Evolutionary conservation across 83 land plant species (phyloP), one percentile per base, ranked within the genome.

Genomic region (Picea abies): DNA sequence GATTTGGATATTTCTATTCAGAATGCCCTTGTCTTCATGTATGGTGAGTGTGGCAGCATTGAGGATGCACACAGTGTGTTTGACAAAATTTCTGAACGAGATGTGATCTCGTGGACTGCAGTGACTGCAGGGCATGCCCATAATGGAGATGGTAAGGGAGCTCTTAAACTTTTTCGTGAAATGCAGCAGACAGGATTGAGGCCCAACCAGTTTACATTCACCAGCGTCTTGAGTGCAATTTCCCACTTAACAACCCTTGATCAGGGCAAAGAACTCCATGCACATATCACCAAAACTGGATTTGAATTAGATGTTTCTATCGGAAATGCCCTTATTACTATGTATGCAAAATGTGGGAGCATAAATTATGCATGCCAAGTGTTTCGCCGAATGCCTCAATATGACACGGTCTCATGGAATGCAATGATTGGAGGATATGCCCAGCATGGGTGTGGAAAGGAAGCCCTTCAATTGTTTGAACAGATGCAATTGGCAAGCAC

Each of bases 311-410:
- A 78, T 61, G 29, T n/a, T 1, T 63, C 63, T 2, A 80, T 76
- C 25, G 76, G 87, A 9, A 88, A 83, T 81, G 84, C 94, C 14
- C 87, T 90, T 60, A 23, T 90, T 82, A 88, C 89, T 73, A 90
- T 89, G 95, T 92, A 92, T 71, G 89, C 84, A 4, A 90, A 89
- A 73, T 82, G 86, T 47, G 95, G 95, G 3, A 83, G 81, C 67
- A 82, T 92, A 49, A 79, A 88, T 20, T 85, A 87, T 83, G 91
- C 90, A 25, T 58, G 80, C 58, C 80, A 52, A 25, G 85, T 88
- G 23, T 90, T 90, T 69, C 17, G 61, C 19, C 41, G 83, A 60
- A 76, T 72, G 32, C 66, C 85, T 80, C 20, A 67, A 12, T 65
- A 80, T 47, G 25, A 60, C 63, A 83, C 87, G 81, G 29, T 85